Evolutionary conservation across 1,284 basidiomycete genomes (phyloP).

Genomic region (Cryptococcus jaspeensis): DNA sequence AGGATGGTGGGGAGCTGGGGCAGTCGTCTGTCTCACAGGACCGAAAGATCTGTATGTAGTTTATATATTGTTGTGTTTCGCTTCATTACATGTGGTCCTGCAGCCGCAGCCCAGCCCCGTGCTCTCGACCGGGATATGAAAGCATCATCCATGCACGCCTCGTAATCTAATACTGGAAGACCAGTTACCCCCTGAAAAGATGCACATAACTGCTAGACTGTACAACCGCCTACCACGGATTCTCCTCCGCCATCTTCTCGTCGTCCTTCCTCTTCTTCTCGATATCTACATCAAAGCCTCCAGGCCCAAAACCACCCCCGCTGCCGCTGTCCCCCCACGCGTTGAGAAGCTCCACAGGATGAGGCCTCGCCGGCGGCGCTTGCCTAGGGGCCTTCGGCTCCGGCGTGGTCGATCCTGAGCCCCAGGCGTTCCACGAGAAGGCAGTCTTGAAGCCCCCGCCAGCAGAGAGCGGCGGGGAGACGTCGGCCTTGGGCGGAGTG

Average conservation of each 20-base stretch:
- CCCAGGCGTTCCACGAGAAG: slow-evolving; percentile 43
- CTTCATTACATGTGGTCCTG: no score
- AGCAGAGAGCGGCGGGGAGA: slow-evolving; percentile 1
- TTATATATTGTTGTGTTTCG: no score
- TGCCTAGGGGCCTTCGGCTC: slow-evolving; percentile 14
- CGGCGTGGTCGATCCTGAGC: slow-evolving; percentile 10
- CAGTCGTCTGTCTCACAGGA: no score
- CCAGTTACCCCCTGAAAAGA: not conserved
- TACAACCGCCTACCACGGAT: slow-evolving; percentile 14
- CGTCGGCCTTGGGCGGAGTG: not conserved
- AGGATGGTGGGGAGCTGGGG: not conserved
- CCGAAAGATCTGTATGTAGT: no score
- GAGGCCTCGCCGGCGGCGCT: slow-evolving; percentile 47
- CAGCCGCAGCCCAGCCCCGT: no score
- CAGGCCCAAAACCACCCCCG: not conserved
- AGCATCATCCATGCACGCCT: no score
- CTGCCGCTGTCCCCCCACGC: slow-evolving; percentile 22
- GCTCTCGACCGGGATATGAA: no score
- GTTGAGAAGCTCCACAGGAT: slow-evolving; percentile 43
- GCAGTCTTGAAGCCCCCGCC: slow-evolving; percentile 3
- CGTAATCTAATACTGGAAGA: not conserved
- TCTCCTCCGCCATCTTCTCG: slow-evolving; percentile 22
- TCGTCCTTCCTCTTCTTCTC: slow-evolving; percentile 13
- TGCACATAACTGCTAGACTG: not conserved
- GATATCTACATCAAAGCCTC: not conserved